These are phyloP conservation scores for Arctostaphylos glauca DNA, from an alignment of 148 eudicot genomes.

Conservation along the genomic window DNA sequence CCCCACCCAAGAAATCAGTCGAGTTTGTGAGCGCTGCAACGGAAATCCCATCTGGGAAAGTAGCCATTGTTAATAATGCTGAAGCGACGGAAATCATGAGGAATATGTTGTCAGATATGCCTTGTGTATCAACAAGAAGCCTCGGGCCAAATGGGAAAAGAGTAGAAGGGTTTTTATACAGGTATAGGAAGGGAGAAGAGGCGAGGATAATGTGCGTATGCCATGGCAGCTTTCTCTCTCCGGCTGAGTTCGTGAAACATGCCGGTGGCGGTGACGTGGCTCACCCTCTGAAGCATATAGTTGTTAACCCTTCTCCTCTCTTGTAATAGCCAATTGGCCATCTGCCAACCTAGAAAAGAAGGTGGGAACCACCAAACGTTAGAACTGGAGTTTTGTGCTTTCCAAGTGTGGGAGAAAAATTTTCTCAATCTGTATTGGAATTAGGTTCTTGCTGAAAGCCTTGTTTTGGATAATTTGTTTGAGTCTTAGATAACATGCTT, in stretches of 20 bases:
- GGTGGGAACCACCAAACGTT: neutral
- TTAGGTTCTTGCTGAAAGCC: neutral
- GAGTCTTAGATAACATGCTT: neutral
- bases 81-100: constrained; percentile 9
- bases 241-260: constrained; percentile 65
- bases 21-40: neutral
- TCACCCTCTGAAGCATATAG: constrained; percentile 56
- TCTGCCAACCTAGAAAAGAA: neutral
- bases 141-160: constrained; percentile 43
- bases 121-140: constrained; percentile 43
- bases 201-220: constrained; percentile 63
- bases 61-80: neutral
- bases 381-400: neutral
- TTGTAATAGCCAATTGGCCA: constrained; percentile 10
- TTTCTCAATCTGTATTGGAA: neutral
- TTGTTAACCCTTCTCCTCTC: constrained; percentile 42
- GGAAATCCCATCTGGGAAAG: constrained; percentile 10
- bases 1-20: neutral
- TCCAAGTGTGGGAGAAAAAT: neutral
- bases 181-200: constrained; percentile 50
- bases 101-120: constrained; percentile 35
- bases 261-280: constrained; percentile 62
- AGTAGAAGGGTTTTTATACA: constrained; percentile 53
- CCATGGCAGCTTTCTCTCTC: constrained; percentile 60
- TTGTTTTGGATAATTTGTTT: neutral